phyloP scores from a whole-genome alignment of 1,139 yeast genomes.

The Waltiozyma sp. region DNA sequence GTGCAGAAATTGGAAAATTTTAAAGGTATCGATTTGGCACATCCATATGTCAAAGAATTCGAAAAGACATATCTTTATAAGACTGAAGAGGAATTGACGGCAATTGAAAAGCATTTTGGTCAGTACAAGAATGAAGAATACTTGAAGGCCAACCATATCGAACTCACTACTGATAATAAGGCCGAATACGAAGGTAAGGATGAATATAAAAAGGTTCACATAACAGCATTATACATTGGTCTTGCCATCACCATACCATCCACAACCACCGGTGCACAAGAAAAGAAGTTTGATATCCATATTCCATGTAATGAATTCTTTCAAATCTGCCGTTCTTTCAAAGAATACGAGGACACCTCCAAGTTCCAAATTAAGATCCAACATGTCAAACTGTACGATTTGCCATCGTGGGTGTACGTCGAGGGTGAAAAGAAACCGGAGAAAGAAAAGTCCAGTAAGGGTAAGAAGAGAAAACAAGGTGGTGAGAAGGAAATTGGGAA shows the following conservation, averaged over 20 bases:
- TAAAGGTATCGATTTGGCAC: slow-evolving; percentile 71
- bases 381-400: slow-evolving; percentile 68
- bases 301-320: slow-evolving; percentile 87
- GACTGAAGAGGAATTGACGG: slow-evolving; percentile 41
- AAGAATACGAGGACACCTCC: slow-evolving; percentile 51
- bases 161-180: slow-evolving; percentile 25
- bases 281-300: slow-evolving; percentile 72
- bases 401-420: slow-evolving; percentile 75
- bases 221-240: slow-evolving; percentile 76
- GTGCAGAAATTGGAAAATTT: slow-evolving; percentile 73
- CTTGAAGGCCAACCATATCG: slow-evolving; percentile 21
- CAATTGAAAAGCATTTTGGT: slow-evolving; percentile 46
- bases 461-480: slow-evolving; percentile 19
- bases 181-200: slow-evolving; percentile 19
- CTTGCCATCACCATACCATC: slow-evolving; percentile 37
- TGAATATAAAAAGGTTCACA: slow-evolving; percentile 36
- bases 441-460: slow-evolving; percentile 42
- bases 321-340: slow-evolving; percentile 67
- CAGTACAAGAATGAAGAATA: slow-evolving; percentile 33
- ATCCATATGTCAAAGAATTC: slow-evolving; percentile 80
- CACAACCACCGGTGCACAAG: slow-evolving; percentile 23
- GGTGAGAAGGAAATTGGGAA: slow-evolving; percentile 5
- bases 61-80: slow-evolving; percentile 42
- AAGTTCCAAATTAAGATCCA: slow-evolving; percentile 51
- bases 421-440: slow-evolving; percentile 71